Base-by-base conservation (phyloP, 345 rosid species). In the Garcia nutans region DNA sequence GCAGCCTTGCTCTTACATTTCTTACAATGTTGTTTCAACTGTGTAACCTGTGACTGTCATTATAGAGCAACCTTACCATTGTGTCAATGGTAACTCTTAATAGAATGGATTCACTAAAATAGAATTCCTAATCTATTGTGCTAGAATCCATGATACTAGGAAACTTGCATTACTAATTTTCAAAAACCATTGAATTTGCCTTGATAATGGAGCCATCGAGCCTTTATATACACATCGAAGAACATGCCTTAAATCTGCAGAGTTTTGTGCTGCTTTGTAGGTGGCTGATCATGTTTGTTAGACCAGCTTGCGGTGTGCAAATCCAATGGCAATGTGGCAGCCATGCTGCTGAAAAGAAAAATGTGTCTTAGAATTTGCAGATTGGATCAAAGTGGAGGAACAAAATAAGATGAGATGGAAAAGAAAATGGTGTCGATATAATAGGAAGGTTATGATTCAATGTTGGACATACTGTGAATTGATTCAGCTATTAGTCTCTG, bases 381-480 rank as follows among this genome's bases (percentile, higher is more conserved):
- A 55, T 55, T 70, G 45, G 20, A 22, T 50, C 60, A 15, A 69
- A 16, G 41, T 37, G 73, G 58, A 24, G 44, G 44, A 70, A 70
- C 54, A 28, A 33, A 44, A 24, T 26, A 42, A 37, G 72, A 50
- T 52, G 8, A 50, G 22, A 26, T 49, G 59, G 59, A 24, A 6
- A 68, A 49, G 70, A 68, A 50, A 47, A 68, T 47, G 9, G 58
- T 12, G 45, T 47, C 52, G 20, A 24, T 31, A 20, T 52, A 55
- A 16, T n/a, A 20, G 22, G 26, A 70, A 52, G 62, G 20, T 15
- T 13, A 70, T 26, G 47, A 24, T 26, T 70, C 31, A 28, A 28
- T 70, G n/a, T n/a, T 70, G 57, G 45, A 69, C 33, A 69, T 69
- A 7, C 44, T 70, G 62, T 50, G 33, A 42, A 10, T 44, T 52